These are phyloP conservation scores for Trichoderma polysporum DNA, from an alignment of 2,329 filamentous ascomycete species.

Conservation along the genomic window DNA sequence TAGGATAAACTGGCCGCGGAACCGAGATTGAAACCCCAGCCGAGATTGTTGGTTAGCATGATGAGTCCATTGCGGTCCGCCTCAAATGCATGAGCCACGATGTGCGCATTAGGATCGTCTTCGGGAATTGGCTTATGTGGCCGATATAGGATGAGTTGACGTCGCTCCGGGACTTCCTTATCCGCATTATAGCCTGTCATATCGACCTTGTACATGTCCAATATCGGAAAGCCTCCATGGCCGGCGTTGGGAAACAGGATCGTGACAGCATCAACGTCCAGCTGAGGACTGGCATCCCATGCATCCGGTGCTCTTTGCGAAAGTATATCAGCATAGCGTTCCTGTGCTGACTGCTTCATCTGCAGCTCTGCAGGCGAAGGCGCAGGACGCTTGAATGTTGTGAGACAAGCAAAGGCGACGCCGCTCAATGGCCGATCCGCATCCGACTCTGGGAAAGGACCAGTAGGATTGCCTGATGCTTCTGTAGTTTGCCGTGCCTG, in stretches of 20 bases:
- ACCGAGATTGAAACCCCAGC: slow-evolving; percentile 44
- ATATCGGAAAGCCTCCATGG: slow-evolving; percentile 47
- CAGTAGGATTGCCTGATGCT: slow-evolving; percentile 38
- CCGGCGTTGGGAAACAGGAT: slow-evolving; percentile 38
- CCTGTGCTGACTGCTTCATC: slow-evolving; percentile 39
- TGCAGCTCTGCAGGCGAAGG: slow-evolving; percentile 40
- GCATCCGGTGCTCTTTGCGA: slow-evolving; percentile 35
- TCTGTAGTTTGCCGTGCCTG: slow-evolving; percentile 47
- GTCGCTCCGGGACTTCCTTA: slow-evolving; percentile 43
- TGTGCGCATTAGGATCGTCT: slow-evolving; percentile 45
- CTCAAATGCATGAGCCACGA: slow-evolving; percentile 50
- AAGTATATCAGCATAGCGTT: slow-evolving; percentile 45
- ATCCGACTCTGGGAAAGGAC: slow-evolving; percentile 43
- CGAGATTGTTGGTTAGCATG: slow-evolving; percentile 51
- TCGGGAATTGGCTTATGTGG: slow-evolving; percentile 44
- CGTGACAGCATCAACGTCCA: slow-evolving; percentile 45
- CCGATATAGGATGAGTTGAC: slow-evolving; percentile 52
- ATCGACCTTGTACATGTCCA: slow-evolving; percentile 57
- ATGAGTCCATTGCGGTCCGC: slow-evolving; percentile 55
- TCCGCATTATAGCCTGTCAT: slow-evolving; percentile 46
- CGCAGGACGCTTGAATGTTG: slow-evolving; percentile 50
- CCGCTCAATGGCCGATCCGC: slow-evolving; percentile 39
- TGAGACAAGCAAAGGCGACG: slow-evolving; percentile 51
- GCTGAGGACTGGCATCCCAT: slow-evolving; percentile 48
- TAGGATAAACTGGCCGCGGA: slow-evolving; percentile 50